Percentiles rank a stretch among this genome's conserved stretches.
Evolutionary conservation across 164 flowering plant species (phyloP).

Genomic region (Stephania japonica): DNA sequence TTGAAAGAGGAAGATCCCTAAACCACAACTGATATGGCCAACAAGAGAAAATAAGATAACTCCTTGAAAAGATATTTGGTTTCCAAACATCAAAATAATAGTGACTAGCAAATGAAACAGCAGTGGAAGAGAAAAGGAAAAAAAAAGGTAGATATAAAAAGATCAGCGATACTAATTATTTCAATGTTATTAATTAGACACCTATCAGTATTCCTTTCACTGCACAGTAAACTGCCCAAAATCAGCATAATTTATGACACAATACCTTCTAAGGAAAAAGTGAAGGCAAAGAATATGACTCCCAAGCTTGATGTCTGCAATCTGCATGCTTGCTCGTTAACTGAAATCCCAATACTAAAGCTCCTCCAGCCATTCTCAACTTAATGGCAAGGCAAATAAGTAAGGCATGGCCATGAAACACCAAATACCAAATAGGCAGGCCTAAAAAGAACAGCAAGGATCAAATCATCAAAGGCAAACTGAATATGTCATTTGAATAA

Average conservation of each 20-base stretch:
- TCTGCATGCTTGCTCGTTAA: constrained; percentile 16
- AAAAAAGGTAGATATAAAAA: constrained; percentile 2
- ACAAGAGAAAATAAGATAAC: no score
- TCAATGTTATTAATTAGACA: constrained; percentile 1
- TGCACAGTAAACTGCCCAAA: constrained; percentile 11
- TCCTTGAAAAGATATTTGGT: no score
- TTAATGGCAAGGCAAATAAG: not conserved
- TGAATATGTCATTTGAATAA: not conserved
- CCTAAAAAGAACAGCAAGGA: not conserved
- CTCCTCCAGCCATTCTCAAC: constrained; percentile 10
- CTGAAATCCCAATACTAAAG: constrained; percentile 19
- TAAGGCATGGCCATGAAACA: not conserved
- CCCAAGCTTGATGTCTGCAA: constrained; percentile 17
- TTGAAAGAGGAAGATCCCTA: no score
- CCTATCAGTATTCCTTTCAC: constrained; percentile 4
- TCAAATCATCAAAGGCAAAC: constrained; percentile 2
- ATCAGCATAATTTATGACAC: constrained; percentile 19
- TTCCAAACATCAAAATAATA: no score
- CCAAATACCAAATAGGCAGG: not conserved
- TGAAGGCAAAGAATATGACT: constrained; percentile 28
- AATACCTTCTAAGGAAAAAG: constrained; percentile 29
- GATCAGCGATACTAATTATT: constrained; percentile 3
- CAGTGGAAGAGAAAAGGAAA: not conserved
- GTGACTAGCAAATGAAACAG: not conserved
- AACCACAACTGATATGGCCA: no score